Percentiles rank a stretch among this genome's conserved stretches.
Conservation (phyloP, 2,329 filamentous ascomycete genomes). For the Fusarium oligoseptatum region DNA sequence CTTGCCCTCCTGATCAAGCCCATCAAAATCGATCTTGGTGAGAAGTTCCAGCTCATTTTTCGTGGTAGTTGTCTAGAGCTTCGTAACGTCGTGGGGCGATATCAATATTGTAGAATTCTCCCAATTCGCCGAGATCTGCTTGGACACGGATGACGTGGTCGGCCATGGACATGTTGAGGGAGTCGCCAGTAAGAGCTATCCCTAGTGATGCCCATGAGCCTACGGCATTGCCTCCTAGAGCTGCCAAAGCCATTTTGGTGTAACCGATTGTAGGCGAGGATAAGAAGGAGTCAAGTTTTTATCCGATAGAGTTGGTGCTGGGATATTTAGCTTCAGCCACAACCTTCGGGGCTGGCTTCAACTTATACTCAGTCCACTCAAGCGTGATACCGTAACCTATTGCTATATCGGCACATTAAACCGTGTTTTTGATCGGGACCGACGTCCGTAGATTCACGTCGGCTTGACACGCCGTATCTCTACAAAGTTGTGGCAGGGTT, state of each 20-base stretch:
- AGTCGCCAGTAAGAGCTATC: not conserved
- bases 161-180: slow-evolving; percentile 26
- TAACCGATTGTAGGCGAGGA: not conserved
- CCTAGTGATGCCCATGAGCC: not conserved
- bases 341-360: too few relatives aligned
- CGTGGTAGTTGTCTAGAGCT: slow-evolving; percentile 19
- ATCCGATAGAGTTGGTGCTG: not conserved
- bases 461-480: not conserved
- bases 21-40: slow-evolving; percentile 17
- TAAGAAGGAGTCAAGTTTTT: not conserved
- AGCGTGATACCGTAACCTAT: not conserved
- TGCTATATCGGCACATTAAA: not conserved
- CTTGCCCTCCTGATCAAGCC: slow-evolving; percentile 29
- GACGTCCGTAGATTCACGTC: slow-evolving; percentile 18
- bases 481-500: slow-evolving; percentile 28
- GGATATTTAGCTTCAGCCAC: not conserved
- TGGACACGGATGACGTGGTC: slow-evolving; percentile 33
- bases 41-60: slow-evolving; percentile 20
- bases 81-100: slow-evolving; percentile 16
- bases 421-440: slow-evolving; percentile 17
- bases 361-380: slow-evolving; percentile 1
- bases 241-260: slow-evolving; percentile 18
- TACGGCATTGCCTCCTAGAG: not conserved
- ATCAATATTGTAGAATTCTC: slow-evolving; percentile 29
- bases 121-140: slow-evolving; percentile 26